Evolutionary conservation across 352 stramenopile species (phyloP), one percentile per base, ranked within the genome.

Genomic region (Pythium aquatile): DNA sequence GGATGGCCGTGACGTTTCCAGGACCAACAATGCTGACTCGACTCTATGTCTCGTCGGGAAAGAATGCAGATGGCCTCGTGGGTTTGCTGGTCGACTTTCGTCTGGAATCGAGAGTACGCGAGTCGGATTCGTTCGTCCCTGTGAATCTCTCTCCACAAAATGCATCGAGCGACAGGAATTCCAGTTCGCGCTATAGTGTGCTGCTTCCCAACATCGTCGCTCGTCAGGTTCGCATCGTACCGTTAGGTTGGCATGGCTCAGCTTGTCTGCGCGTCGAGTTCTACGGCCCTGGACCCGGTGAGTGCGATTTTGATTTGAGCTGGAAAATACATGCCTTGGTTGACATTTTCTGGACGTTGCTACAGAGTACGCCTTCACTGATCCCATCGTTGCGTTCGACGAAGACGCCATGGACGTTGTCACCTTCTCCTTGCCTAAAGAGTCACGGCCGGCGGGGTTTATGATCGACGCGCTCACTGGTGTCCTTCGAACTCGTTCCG

Each of bases 211-310:
- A 81, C 32, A 9, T 81, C 3, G 62, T 74, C 20, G 73, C 74
- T 11, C 67, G 55, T 5, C 56, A 85, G 29, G 17, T 88, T 10
- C 68, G 76, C 13, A 63, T 88, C 48, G 69, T 83, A n/a, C 77
- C 79, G 0, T 55, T 68, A 0, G 52, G n/a, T 9, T 88, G 77
- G 75, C 42, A 35, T 2, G 77, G 75, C 9, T 63, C 53, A 6
- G 29, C 64, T 3, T 88, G 79, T 58, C 28, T 88, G 24, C 70
- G 54, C 1, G 37, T 88, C n/a, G 79, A 88, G 47, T 16, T 85
- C 0, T 80, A 71, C 20, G 74, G 79, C 9, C 74, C 69, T n/a
- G 70, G 72, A 33, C 57, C 66, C 70, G 72, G 78, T 87, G 77
- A 32, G 33, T 46, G 13, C 0, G 28, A 28, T 14, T 4, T 26